Evolutionary conservation across 495 filamentous ascomycete genomes (phyloP), one percentile per base, ranked within the genome.

Genomic region (Viridothelium virens): DNA sequence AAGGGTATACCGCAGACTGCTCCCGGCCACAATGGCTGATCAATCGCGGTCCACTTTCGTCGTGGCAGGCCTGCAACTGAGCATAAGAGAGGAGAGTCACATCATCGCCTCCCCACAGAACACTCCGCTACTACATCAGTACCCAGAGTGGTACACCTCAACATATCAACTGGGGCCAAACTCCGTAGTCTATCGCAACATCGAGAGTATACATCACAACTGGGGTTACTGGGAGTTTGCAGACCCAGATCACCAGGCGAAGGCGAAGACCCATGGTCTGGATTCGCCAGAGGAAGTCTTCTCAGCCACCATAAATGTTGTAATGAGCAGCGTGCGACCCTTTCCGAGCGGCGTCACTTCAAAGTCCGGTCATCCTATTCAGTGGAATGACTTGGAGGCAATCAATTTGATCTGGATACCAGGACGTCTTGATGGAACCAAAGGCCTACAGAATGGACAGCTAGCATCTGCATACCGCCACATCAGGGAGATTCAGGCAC

Each of bases 151-250:
- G 31, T 59, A 59, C 14, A 6, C 3, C 36, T 59, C 53, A 59
- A 59, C 31, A 9, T 59, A 59, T 36, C 6, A 9, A 33, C 0
- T 36, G 11, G 11, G 11, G 11, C 18, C 53, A 36, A 59, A n/a
- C 11, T 33, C 31, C 10, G 48, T 18, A 53, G n/a, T 53, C 25
- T 53, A 5, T 4, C n/a, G 53, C 3, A 36, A 33, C 36, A 10
- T 59, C 31, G 25, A 59, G 14, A 18, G 25, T 2, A 33, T 33
- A 5, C 53, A 59, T 31, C 53, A 1, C 31, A 18, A 59, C 31
- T 59, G 53, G 53, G 53, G 53, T 2, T 59, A 59, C 53, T 59
- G 53, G 53, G 53, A 59, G 14, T 59, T 59, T 14, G 53, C 18
- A 36, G 36, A 36, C 31, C 10, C 5, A 5, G 31, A 59, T 4